Evolutionary conservation across 192 early-diverging fungal species (phyloP), one percentile per base, ranked within the genome.

Genomic region (Glomus cerebriforme): DNA sequence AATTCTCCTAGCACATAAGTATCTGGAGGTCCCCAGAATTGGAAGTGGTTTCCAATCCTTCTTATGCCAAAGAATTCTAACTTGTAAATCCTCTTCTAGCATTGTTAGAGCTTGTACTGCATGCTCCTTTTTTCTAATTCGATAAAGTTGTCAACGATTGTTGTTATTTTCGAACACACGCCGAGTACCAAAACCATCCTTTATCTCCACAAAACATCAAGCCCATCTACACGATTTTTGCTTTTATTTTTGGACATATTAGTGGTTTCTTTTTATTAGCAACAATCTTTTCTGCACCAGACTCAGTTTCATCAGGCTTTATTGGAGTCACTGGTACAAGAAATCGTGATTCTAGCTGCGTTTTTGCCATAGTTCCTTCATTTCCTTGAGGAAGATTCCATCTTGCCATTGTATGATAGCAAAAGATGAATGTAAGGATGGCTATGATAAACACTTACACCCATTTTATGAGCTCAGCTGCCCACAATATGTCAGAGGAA

Each of bases 61-160:
- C 73, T 74, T 74, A 74, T 60, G 17, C 54, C 73, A 32, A 74
- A 74, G 24, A 74, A 74, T 74, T 74, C 73, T 35, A 74, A n/a
- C 8, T 59, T 32, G 19, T 58, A 13, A 60, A 74, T 74, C 5
- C 10, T 74, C 15, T 35, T 74, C 73, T 35, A 58, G 73, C 31
- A 74, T 35, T 59, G 58, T 58, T 35, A 74, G 32, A 35, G 73
- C 73, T 26, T 74, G 73, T 31, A 74, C 39, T 74, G 73, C 54
- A n/a, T 58, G 60, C 73, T n/a, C n/a, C n/a, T n/a, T n/a, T n/a
- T n/a, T n/a, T n/a, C n/a, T n/a, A n/a, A n/a, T n/a, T n/a, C n/a
- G n/a, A n/a, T n/a, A n/a, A n/a, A n/a, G n/a, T n/a, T n/a, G n/a
- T n/a, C n/a, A n/a, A 74, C 32, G 54, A 74, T 74, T 74, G 58